Evolutionary conservation across 106 monocot species (phyloP), one percentile per base, ranked within the genome.

Genomic region (Platanthera zijinensis): DNA sequence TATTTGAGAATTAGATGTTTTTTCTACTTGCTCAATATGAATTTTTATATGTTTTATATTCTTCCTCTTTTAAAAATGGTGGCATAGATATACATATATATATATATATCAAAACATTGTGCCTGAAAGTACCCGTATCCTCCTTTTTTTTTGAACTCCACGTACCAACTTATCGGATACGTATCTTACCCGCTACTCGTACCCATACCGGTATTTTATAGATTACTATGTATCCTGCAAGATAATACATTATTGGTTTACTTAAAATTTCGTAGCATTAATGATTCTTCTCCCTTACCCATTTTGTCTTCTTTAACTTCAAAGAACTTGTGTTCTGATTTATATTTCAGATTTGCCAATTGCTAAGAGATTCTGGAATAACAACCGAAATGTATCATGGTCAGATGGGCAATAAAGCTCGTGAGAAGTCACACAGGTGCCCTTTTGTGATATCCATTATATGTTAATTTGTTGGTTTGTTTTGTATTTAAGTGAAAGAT

Each of bases 381-480:
- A 85, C 80, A 68, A 75, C 84, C 79, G 94, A 83, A 74, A 84
- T 94, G 54, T 99, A 99, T 80, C 99, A 99, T 83, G 94, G 99
- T 57, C 84, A 94, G 78, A 94, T 99, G 99, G 90, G 85, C 48
- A 85, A 76, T 76, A 94, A 84, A 81, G 89, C 87, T 76, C 89
- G 99, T 78, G 94, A 90, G 59, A 80, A 89, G 53, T 92, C 85
- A 18, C 99, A 99, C 71, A 99, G 89, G 99, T 99, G 63, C 75
- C 19, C 57, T 66, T 6, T 32, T 8, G 10, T 32, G 30, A 66
- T 46, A 12, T 46, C 69, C 14, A 39, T 69, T 46, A 69, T 69
- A 47, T 69, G 14, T 69, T 69, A 46, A 39, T 69, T 3, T 19
- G 13, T 39, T 46, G 8, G 67, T 45, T 46, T 63, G n/a, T 46